Percentiles rank a stretch among this genome's conserved stretches.
Conservation (phyloP, 2,329 filamentous ascomycete species). For the Clarireedia homoeocarpa region DNA sequence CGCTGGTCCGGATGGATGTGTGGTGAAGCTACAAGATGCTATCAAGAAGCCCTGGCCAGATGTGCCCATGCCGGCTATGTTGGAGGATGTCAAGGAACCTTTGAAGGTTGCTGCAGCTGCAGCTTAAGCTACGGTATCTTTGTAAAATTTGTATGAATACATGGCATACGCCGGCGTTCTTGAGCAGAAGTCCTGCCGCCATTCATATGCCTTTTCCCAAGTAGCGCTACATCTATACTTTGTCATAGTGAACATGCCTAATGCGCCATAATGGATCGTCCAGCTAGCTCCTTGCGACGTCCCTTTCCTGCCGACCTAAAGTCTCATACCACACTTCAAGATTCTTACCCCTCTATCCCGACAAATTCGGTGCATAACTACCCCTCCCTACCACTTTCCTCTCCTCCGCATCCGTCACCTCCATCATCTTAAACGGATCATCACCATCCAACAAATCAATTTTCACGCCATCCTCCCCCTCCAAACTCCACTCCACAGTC, state of each 20-base stretch:
- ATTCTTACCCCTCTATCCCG: constrained; percentile 12
- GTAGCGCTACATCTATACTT: constrained; percentile 7
- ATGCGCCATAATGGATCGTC: neutral
- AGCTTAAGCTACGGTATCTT: constrained; percentile 18
- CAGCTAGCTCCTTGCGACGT: constrained; percentile 9
- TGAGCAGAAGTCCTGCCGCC: constrained; percentile 19
- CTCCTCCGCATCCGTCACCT: constrained; percentile 36
- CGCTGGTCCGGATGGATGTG: constrained; percentile 77
- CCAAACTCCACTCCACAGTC: constrained; percentile 85
- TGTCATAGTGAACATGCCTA: neutral
- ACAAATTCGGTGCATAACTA: constrained; percentile 28
- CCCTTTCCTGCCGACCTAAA: neutral
- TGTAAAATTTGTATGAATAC: constrained; percentile 26
- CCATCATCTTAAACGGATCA: constrained; percentile 57
- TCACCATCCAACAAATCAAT: constrained; percentile 68
- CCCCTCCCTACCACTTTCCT: constrained; percentile 33
- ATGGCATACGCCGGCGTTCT: constrained; percentile 22
- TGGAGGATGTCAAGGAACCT: constrained; percentile 42
- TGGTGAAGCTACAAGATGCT: constrained; percentile 83
- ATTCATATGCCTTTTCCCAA: constrained; percentile 8
- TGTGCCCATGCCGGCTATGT: constrained; percentile 37
- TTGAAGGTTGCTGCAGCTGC: constrained; percentile 20
- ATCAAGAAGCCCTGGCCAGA: constrained; percentile 75
- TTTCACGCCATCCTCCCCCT: constrained; percentile 45
- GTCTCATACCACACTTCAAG: neutral